Base-by-base conservation (phyloP, 2,329 filamentous ascomycete genomes). In the Pseudocercospora crystallina region DNA sequence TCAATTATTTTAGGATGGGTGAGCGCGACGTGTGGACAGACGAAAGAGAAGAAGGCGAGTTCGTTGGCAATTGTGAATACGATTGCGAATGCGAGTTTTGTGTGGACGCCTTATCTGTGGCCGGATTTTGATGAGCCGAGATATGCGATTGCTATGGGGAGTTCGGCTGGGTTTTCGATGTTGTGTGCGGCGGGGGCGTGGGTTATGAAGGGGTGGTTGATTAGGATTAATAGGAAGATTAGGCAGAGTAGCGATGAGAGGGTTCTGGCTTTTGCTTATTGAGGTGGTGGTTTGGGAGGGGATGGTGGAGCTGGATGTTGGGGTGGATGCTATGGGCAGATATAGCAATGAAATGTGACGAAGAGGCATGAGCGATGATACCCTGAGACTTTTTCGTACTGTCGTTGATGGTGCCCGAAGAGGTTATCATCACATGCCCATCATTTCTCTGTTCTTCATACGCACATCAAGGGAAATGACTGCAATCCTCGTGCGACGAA, bases 21-120 rank as follows among this genome's bases (percentile, higher is more conserved):
- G 0, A 69, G 69, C 0, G 70, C 69, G 0, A 76, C 73, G 0
- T 68, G 75, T 2, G 73, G 71, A 0, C 76, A 78, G 51, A 77
- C 73, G 0, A 74, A 74, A 45, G 76, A 78, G 57, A 77, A 77
- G 66, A 77, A 76, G 59, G 75, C 76, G 0, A 71, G 71, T 12
- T 71, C 75, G 1, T 61, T 78, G 8, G 74, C 74, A 9, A 76
- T 79, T 62, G 76, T 76, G 5, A 79, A 76, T 17, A 75, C 76
- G 1, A 70, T 74, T 17, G 73, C 72, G 17, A 75, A 75, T 57
- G 73, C 75, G 11, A 73, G 71, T 2, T 77, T 76, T 58, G 74
- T 79, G 38, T 79, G 76, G 58, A 75, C 75, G n/a, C 74, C 75
- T 32, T 78, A 78, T 53, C 64, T 79, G 3, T 79, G 76, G 74